A percentile compares a stretch with the other conserved stretches of the same genome.
These are phyloP conservation scores for Parathielavia hyrcaniae DNA, from an alignment of 495 filamentous ascomycete genomes.

Conservation along the genomic window DNA sequence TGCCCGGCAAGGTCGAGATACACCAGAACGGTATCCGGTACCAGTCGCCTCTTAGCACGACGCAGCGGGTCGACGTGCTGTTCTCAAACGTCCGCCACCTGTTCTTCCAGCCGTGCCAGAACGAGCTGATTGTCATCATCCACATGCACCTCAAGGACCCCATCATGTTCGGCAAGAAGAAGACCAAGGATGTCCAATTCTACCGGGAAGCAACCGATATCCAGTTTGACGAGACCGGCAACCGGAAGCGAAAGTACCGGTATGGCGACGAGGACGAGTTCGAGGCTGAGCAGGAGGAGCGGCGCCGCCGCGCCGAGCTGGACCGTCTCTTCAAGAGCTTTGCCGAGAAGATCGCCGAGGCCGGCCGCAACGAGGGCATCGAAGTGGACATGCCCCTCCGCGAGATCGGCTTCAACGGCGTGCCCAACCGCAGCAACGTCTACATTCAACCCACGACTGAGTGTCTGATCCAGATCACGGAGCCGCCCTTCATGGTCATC, in stretches of 20 bases:
- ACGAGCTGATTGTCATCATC: constrained; percentile 96
- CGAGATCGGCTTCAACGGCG: constrained; percentile 93
- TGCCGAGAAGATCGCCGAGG: constrained; percentile 94
- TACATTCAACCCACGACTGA: constrained; percentile 94
- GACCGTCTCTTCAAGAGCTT: constrained; percentile 95
- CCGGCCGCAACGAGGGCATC: constrained; percentile 73
- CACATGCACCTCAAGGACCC: constrained; percentile 97
- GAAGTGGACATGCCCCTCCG: constrained; percentile 95
- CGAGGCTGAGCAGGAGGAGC: constrained; percentile 95
- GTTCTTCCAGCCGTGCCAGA: constrained; percentile 95
- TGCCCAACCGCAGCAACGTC: constrained; percentile 91
- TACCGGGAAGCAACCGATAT: constrained; percentile 97
- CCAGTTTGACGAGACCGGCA: constrained; percentile 97
- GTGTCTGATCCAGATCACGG: constrained; percentile 94
- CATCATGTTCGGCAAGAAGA: constrained; percentile 91
- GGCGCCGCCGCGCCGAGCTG: constrained; percentile 78
- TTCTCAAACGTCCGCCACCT: constrained; percentile 98
- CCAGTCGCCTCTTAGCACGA: constrained; percentile 72
- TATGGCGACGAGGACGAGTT: constrained; percentile 99
- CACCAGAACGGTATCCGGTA: constrained; percentile 99
- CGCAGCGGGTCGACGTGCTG: constrained; percentile 82
- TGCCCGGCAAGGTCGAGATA: constrained; percentile 91
- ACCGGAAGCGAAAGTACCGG: constrained; percentile 94
- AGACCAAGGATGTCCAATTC: constrained; percentile 98
- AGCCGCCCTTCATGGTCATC: constrained; percentile 92